These are phyloP conservation scores for Anastatica hierochuntica DNA, from an alignment of 345 rosid genomes.

Conservation along the genomic window DNA sequence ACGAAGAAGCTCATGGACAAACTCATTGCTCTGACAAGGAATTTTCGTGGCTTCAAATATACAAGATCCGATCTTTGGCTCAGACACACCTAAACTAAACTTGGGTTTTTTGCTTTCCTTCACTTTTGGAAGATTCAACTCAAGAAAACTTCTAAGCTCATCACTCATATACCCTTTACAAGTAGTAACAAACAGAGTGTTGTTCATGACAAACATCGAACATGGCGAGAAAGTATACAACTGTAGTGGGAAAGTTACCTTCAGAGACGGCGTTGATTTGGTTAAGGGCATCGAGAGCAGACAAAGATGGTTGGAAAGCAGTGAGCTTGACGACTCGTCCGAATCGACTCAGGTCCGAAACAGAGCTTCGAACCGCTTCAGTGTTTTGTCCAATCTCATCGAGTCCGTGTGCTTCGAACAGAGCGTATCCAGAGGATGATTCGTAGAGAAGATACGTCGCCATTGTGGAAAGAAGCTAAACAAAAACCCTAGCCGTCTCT, in stretches of 20 bases:
- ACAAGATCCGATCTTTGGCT: slow-evolving; percentile 84
- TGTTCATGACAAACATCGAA: no score
- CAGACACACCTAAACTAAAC: slow-evolving; percentile 74
- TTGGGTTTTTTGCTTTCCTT: slow-evolving; percentile 71
- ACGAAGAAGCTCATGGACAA: slow-evolving; percentile 78
- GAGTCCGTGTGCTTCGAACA: slow-evolving; percentile 48
- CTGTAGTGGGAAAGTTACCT: no score
- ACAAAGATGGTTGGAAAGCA: slow-evolving; percentile 53
- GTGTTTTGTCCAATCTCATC: slow-evolving; percentile 82
- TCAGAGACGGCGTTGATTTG: slow-evolving; percentile 80
- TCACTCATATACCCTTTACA: slow-evolving; percentile 59
- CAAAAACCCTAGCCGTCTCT: slow-evolving; percentile 4
- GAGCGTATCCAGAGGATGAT: slow-evolving; percentile 61
- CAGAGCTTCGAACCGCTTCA: slow-evolving; percentile 69
- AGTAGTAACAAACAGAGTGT: not conserved
- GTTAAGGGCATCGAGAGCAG: slow-evolving; percentile 67
- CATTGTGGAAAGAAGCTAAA: slow-evolving; percentile 29
- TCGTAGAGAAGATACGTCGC: slow-evolving; percentile 46
- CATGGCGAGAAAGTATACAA: no score
- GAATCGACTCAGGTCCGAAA: slow-evolving; percentile 57
- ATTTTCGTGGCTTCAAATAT: slow-evolving; percentile 61
- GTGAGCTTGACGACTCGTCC: slow-evolving; percentile 72
- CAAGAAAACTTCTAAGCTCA: slow-evolving; percentile 76
- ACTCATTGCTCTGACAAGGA: slow-evolving; percentile 84
- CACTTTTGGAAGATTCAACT: slow-evolving; percentile 80